phyloP scores from a whole-genome alignment of 1,284 basidiomycete genomes.

The Gomphus bonarii region DNA sequence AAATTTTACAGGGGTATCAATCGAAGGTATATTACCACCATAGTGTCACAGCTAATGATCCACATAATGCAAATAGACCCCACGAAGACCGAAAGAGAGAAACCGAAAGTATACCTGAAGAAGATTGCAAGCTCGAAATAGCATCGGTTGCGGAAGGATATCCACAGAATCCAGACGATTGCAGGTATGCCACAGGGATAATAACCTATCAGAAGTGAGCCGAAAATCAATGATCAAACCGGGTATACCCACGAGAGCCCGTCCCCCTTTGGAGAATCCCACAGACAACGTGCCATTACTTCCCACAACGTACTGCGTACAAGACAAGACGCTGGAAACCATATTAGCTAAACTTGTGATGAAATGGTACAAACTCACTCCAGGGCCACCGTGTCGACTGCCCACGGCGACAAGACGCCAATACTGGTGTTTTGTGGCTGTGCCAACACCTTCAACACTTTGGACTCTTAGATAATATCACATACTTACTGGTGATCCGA shows the following conservation, averaged over 20 bases:
- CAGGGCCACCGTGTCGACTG: slow-evolving; percentile 32
- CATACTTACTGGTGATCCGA: slow-evolving; percentile 55
- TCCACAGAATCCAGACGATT: slow-evolving; percentile 30
- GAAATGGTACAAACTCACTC: slow-evolving; percentile 34
- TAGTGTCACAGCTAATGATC: background rate
- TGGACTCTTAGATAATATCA: background rate
- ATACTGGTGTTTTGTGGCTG: slow-evolving; percentile 48
- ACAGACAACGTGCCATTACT: slow-evolving; percentile 47
- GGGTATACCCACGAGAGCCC: slow-evolving; percentile 26
- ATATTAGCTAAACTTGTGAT: slow-evolving; percentile 1
- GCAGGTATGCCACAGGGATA: slow-evolving; percentile 30
- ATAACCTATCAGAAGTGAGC: slow-evolving; percentile 25
- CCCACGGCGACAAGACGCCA: slow-evolving; percentile 43
- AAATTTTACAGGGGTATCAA: too few species aligned
- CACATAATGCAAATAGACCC: background rate
- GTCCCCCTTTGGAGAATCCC: slow-evolving; percentile 49
- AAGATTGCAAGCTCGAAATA: background rate
- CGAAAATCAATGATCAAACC: background rate
- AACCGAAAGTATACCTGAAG: background rate
- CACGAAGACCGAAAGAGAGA: background rate
- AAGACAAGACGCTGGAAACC: slow-evolving; percentile 41
- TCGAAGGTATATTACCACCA: background rate
- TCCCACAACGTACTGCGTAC: slow-evolving; percentile 55
- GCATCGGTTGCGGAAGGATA: background rate
- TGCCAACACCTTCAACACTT: background rate